Conservation (phyloP, 169 alveolate genomes). For the Cryptosporidium ubiquitum region DNA sequence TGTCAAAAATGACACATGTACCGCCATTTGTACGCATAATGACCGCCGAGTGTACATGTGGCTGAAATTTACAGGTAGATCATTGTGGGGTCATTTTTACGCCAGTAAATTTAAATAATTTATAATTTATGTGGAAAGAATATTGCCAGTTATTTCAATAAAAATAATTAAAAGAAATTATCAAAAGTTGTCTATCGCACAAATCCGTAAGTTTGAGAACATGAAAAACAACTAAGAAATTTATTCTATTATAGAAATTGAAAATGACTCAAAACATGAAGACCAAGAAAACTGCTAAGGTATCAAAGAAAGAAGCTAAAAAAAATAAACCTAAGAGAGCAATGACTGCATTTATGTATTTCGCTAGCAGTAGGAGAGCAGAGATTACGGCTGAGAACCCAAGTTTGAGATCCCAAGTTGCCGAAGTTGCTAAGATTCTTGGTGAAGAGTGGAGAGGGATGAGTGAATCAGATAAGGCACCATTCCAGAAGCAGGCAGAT, state of each 20-base stretch:
- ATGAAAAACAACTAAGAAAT: neutral
- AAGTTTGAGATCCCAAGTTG: slow-evolving; percentile 86
- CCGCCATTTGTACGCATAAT: slow-evolving; percentile 30
- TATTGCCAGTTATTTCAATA: slow-evolving; percentile 13
- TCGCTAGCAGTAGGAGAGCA: slow-evolving; percentile 88
- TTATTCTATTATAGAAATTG: neutral
- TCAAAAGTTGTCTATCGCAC: slow-evolving; percentile 5
- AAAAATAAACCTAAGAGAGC: slow-evolving; percentile 92
- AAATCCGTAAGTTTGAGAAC: slow-evolving; percentile 9
- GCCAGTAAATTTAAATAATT: slow-evolving; percentile 52
- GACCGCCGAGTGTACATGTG: slow-evolving; percentile 74
- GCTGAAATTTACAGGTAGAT: slow-evolving; percentile 70
- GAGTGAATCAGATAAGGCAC: slow-evolving; percentile 86
- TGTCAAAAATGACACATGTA: neutral
- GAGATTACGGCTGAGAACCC: slow-evolving; percentile 86
- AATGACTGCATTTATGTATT: slow-evolving; percentile 89
- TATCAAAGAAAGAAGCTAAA: slow-evolving; percentile 81
- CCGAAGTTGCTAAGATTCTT: slow-evolving; percentile 89
- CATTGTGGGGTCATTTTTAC: slow-evolving; percentile 73
- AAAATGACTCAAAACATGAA: slow-evolving; percentile 26
- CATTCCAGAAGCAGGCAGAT: slow-evolving; percentile 89
- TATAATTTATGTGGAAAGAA: slow-evolving; percentile 26
- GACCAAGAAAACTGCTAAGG: slow-evolving; percentile 62
- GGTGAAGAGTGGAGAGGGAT: slow-evolving; percentile 91
- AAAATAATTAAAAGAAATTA: neutral